Base-by-base conservation (phyloP, 2,329 filamentous ascomycete genomes). In the Fusarium sp. region DNA sequence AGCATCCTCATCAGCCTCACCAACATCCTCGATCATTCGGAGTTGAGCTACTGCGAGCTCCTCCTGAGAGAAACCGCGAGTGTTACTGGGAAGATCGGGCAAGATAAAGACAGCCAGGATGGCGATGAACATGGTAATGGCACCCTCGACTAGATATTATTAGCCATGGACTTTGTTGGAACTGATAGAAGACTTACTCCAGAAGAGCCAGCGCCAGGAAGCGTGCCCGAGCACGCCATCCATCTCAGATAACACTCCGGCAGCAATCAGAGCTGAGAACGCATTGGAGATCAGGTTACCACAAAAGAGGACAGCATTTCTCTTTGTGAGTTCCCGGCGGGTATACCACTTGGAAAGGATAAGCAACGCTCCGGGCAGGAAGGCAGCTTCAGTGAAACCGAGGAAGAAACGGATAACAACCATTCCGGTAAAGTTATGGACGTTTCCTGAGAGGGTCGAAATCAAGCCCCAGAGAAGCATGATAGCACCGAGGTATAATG, bases 321-420 rank as follows among this genome's bases (percentile, higher is more conserved):
- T 82, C 60, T 82, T 81, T 16, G 86, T 85, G 66, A 90, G 75
- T 80, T 90, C 88, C 54, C 87, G 86, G 58, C 89, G 85, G 2
- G 90, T 92, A 80, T 93, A 93, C 87, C 90, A 93, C 75, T 91
- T 90, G 0, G 88, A 90, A 28, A 92, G 84, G 58, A 92, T 88
- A 42, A 91, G 85, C 19, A 92, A 83, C 0, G 88, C 88, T 47
- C 91, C 91, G 0, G 91, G 90, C 23, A 91, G 83, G 80, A 91
- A 92, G 5, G 90, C 89, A 0, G 91, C 90, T 79, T 92, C 90
- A 61, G 91, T 82, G 69, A 90, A 89, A 9, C 90, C 90, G 0
- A 92, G 81, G 74, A 90, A 86, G 79, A 91, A 91, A 15, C 90
- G 87, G 30, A 85, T 85, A 11, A 83, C 79, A 5, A 91, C 84